Base-by-base conservation (phyloP, 2,329 filamentous ascomycete species). In the Venturia oleaginea region DNA sequence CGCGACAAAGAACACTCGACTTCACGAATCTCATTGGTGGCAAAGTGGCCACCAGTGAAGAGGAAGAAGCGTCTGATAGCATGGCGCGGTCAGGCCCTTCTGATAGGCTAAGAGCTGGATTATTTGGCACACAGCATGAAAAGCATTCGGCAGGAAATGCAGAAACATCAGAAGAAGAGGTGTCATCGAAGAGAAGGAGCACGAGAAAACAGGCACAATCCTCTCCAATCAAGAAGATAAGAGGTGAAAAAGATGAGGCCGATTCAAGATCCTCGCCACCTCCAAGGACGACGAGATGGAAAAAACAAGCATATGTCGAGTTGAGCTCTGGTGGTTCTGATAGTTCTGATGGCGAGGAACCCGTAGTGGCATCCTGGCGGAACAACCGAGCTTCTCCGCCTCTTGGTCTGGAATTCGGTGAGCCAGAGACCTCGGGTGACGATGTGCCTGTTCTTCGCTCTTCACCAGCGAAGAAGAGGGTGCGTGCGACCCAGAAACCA, bases 381-480 rank as follows among this genome's bases (percentile, higher is more conserved):
- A 42, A 32, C 4, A 57, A 34, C 10, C 30, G 10, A 17, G 11
- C 40, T 19, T 24, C 60, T 27, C 51, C 43, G 60, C 15, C 30
- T n/a, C 27, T n/a, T 5, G 63, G 27, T 5, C 24, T 57, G 15
- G 63, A 37, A 4, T 27, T 64, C 30, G 64, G 27, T 10, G 64
- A 65, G 59, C 43, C 64, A 48, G 64, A 65, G 43, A 61, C 64
- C 22, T 61, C 51, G 10, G 64, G 64, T 8, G 64, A 65, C 37
- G 64, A 65, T 22, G 43, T 46, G 22, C 51, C 62, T 38, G 48
- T 19, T 32, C 27, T 65, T 60, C 40, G 57, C 17, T 65, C 64
- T 3, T 61, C 64, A n/a, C 40, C 64, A n/a, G 22, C 24, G 22
- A 65, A 51, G 24, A 65, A 42, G 34, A 64, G 17, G n/a, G 19